phyloP scores from a whole-genome alignment of 768 basidiomycete species.

The Gymnopilus dilepis region DNA sequence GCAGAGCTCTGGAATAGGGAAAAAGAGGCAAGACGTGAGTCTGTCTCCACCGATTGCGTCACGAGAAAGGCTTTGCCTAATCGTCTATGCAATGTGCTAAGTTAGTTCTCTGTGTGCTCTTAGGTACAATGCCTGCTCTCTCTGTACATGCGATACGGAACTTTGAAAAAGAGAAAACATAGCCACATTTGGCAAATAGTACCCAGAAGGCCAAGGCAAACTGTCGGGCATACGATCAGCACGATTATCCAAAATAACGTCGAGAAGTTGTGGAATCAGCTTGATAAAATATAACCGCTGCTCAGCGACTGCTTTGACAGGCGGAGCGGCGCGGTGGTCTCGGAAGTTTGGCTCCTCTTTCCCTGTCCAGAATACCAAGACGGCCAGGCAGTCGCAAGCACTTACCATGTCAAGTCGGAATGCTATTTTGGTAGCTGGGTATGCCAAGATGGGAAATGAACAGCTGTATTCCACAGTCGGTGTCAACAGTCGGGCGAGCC shows the following conservation, averaged over 20 bases:
- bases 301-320: background rate
- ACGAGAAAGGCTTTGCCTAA: background rate
- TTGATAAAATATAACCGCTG: background rate
- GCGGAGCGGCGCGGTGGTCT: background rate
- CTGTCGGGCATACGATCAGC: background rate
- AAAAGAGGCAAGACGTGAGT: background rate
- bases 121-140: background rate
- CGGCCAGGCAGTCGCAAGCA: background rate
- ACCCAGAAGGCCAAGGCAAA: background rate
- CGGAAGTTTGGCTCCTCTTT: background rate
- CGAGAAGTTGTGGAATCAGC: too few species aligned
- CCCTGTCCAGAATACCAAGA: background rate
- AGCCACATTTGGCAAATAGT: background rate
- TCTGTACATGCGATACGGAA: background rate
- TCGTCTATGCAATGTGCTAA: background rate
- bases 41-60: background rate
- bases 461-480: background rate
- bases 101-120: background rate
- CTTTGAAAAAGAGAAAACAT: background rate
- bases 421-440: background rate
- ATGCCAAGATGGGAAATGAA: slow-evolving; percentile 7
- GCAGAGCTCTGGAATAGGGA: background rate
- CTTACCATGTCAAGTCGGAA: background rate
- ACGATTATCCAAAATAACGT: too few species aligned
- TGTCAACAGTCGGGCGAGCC: background rate